These are phyloP conservation scores for Saccharomyces hybrid DNA, from an alignment of 1,139 yeast genomes.

Conservation along the genomic window DNA sequence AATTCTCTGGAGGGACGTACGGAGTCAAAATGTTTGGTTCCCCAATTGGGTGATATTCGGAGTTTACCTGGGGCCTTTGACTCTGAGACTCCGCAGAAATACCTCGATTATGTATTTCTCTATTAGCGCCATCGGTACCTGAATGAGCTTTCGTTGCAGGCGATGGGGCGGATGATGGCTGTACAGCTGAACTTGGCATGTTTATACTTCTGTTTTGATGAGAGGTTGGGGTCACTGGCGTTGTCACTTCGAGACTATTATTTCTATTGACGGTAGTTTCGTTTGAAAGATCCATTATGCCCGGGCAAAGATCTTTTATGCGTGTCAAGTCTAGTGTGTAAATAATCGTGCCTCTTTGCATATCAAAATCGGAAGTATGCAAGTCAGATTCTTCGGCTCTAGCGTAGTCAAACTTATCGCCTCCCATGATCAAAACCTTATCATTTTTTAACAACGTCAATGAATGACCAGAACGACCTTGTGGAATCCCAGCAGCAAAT, in stretches of 20 bases:
- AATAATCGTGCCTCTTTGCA: conserved; percentile 51
- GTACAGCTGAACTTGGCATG: neutral
- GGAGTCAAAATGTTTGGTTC: conserved; percentile 13
- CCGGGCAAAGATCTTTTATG: conserved; percentile 32
- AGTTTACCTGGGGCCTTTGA: neutral
- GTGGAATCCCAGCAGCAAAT: conserved; percentile 49
- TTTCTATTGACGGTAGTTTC: neutral
- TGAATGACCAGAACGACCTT: conserved; percentile 91
- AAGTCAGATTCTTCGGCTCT: conserved; percentile 40
- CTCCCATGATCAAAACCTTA: conserved; percentile 82
- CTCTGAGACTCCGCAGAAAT: neutral
- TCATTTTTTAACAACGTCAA: conserved; percentile 60
- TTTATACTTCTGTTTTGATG: neutral
- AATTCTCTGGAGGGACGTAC: conserved; percentile 5
- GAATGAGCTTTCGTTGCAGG: neutral
- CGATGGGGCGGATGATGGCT: neutral
- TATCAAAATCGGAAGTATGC: conserved; percentile 42
- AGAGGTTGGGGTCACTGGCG: neutral
- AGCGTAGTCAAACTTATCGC: conserved; percentile 62
- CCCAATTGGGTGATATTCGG: conserved; percentile 3
- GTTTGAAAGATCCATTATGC: conserved; percentile 21
- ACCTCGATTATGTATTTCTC: neutral
- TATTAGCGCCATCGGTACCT: neutral
- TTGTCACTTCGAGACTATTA: neutral
- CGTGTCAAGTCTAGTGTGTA: conserved; percentile 50